A percentile compares a stretch with the other conserved stretches of the same genome.
phyloP scores from a whole-genome alignment of 2,329 filamentous ascomycete genomes.

The Trichophyton mentagrophytes region DNA sequence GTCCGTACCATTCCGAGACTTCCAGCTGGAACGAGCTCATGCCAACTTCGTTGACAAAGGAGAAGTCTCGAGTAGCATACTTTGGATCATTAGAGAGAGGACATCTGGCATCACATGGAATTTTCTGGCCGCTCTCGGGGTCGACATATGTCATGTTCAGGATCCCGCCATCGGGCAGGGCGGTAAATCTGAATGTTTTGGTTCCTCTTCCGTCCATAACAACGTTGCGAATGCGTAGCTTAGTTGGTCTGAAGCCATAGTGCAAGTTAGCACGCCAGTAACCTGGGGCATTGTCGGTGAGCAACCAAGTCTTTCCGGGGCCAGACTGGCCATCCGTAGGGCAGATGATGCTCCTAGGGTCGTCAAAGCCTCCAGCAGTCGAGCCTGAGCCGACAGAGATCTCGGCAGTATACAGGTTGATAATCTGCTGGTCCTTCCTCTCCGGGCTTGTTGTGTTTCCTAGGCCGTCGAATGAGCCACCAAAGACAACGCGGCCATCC shows the following conservation, averaged over 20 bases:
- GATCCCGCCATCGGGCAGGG: slow-evolving; percentile 76
- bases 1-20: slow-evolving; percentile 75
- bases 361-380: slow-evolving; percentile 52
- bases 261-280: slow-evolving; percentile 73
- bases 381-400: slow-evolving; percentile 53
- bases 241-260: slow-evolving; percentile 77
- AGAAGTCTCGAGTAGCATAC: slow-evolving; percentile 70
- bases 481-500: slow-evolving; percentile 81
- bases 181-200: slow-evolving; percentile 74
- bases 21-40: slow-evolving; percentile 82
- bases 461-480: slow-evolving; percentile 75
- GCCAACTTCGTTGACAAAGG: slow-evolving; percentile 73
- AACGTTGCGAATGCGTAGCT: slow-evolving; percentile 79
- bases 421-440: slow-evolving; percentile 56
- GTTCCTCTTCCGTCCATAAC: slow-evolving; percentile 72
- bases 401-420: slow-evolving; percentile 71
- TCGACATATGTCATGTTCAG: slow-evolving; percentile 91
- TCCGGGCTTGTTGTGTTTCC: slow-evolving; percentile 56
- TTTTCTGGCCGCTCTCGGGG: slow-evolving; percentile 52
- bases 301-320: slow-evolving; percentile 68
- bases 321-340: slow-evolving; percentile 45
- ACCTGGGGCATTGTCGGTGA: slow-evolving; percentile 61
- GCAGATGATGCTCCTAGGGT: slow-evolving; percentile 75
- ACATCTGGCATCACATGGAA: slow-evolving; percentile 67
- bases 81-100: slow-evolving; percentile 62